Base-by-base conservation (phyloP, 116 monocot genomes). In the Phalaenopsis hybrid region DNA sequence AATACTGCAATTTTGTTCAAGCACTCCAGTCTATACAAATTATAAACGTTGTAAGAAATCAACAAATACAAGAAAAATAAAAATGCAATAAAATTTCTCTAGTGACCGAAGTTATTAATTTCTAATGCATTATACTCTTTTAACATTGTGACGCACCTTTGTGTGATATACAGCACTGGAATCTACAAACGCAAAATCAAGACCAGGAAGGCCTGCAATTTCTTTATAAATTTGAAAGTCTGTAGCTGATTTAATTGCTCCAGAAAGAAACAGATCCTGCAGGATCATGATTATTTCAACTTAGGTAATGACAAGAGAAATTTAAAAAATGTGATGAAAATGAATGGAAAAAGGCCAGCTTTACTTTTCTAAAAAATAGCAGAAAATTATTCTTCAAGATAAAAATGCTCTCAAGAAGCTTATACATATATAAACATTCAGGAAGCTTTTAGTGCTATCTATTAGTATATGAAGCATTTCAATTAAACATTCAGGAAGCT, bases 171-270 rank as follows among this genome's bases (percentile, higher is more conserved):
- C 95, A 79, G 92, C 90, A 85, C 81, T 93, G 67, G 55, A 41
- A 82, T 95, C 98, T 52, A 87, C 25, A 88, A 90, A 98, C 75
- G 93, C 98, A 90, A 98, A 93, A 90, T 98, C 98, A 81, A 98
- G 87, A 8, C 98, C 98, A 85, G 98, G 78, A 78, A 98, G 92
- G 57, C 90, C 90, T 79, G 87, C 95, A 86, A 98, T 83, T 92
- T 98, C 95, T 78, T 86, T 85, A 79, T 98, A 98, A 25, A 95
- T 88, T 90, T 98, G 98, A 77, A 98, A 95, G 86, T 98, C 98
- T 75, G 98, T 98, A 4, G 98, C 89, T 76, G 95, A 94, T 78
- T 92, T 92, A 89, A 98, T 92, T 72, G 84, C 89, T 83, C 98
- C 98, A 84, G 95, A 94, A 79, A 52, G 85, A 89, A 93, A 98